These are phyloP conservation scores for Amaranthus hypochondriacus DNA, from an alignment of 148 eudicot species.

Conservation along the genomic window DNA sequence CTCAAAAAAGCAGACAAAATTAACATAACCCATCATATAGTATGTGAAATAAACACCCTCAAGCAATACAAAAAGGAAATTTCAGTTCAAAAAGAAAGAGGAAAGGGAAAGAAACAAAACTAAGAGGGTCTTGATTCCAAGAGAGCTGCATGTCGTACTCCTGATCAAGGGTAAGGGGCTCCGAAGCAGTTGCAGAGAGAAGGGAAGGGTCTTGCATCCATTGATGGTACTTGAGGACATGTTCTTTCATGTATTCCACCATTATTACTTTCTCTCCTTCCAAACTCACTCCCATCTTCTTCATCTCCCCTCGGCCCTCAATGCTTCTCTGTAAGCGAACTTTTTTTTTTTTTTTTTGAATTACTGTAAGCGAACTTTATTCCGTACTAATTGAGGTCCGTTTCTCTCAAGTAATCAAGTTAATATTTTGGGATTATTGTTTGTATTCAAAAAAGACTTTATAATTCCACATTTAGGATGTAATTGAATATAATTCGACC, in stretches of 20 bases:
- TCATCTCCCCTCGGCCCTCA: background rate
- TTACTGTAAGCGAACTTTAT: no score
- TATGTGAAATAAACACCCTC: background rate
- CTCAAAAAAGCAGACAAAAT: background rate
- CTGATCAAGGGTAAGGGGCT: conserved; percentile 71
- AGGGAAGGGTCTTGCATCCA: conserved; percentile 89
- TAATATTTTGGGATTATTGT: no score
- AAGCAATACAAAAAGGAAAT: background rate
- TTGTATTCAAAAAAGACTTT: no score
- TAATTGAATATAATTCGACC: no score
- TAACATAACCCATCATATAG: background rate
- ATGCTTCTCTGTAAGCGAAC: no score
- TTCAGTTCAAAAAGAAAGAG: background rate
- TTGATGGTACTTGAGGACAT: conserved; percentile 70
- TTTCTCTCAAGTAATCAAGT: no score
- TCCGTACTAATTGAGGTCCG: no score
- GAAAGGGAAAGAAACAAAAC: conserved; percentile 26
- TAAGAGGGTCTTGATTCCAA: conserved; percentile 84
- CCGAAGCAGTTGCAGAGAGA: conserved; percentile 83
- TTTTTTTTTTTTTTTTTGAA: no score
- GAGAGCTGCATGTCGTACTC: conserved; percentile 88
- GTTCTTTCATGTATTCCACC: conserved; percentile 83
- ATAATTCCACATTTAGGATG: no score
- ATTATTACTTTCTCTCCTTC: conserved; percentile 66
- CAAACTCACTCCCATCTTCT: conserved; percentile 39